These are phyloP conservation scores for Chrysanthemum lavandulifolium DNA, from an alignment of 129 eudicot species.

Conservation along the genomic window DNA sequence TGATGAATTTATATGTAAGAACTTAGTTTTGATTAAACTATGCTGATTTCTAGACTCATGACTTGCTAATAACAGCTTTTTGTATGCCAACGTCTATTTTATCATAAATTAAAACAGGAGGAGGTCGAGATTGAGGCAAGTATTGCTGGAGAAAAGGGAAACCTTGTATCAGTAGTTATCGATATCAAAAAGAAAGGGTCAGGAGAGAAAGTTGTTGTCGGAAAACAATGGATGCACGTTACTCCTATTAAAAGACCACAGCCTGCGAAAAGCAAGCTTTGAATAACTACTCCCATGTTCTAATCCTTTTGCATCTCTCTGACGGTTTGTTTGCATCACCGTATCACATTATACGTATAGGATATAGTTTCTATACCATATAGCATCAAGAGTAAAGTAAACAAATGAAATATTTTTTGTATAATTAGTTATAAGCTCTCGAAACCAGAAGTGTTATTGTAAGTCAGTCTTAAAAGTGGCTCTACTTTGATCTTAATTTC, in stretches of 20 bases:
- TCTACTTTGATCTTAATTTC: too few relatives aligned
- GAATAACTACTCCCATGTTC: not conserved
- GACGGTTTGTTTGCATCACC: too few relatives aligned
- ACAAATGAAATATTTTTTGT: not conserved
- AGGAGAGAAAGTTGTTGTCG: constrained; percentile 24
- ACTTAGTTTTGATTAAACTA: not conserved
- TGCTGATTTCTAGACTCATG: not conserved
- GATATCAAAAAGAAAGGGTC: constrained; percentile 26
- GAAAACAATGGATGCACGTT: constrained; percentile 34
- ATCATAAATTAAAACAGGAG: constrained; percentile 9
- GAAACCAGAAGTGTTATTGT: too few relatives aligned
- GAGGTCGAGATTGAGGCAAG: constrained; percentile 37
- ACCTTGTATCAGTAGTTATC: constrained; percentile 22
- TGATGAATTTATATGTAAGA: not conserved
- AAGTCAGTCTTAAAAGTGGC: too few relatives aligned
- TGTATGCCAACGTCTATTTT: not conserved
- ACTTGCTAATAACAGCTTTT: not conserved
- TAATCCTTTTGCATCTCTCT: not conserved
- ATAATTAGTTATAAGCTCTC: too few relatives aligned
- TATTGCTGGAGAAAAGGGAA: constrained; percentile 25
- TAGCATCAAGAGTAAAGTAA: not conserved
- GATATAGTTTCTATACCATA: not conserved
- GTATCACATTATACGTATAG: not conserved
- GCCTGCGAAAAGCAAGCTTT: constrained; percentile 27
- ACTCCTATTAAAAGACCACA: constrained; percentile 22